Evolutionary conservation across 257 asterid genomes (phyloP).

Genomic region (Petunia secreta): DNA sequence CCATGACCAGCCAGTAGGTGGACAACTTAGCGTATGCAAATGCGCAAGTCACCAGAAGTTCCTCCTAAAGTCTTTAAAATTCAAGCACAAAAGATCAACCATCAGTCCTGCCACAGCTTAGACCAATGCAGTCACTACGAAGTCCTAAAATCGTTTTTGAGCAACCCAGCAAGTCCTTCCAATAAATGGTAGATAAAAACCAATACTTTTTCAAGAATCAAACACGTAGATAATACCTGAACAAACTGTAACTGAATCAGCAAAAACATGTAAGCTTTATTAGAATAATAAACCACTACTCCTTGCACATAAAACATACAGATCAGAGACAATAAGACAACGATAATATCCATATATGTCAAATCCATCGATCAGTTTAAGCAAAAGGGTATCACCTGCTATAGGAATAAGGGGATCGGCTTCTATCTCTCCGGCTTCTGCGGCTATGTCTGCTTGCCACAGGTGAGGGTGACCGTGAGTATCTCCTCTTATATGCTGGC

Average conservation of each 20-base stretch:
- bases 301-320: conserved; percentile 6
- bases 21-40: neutral
- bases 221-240: conserved; percentile 36
- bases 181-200: conserved; percentile 26
- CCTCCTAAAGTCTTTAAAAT: conserved; percentile 3
- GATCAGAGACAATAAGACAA: conserved; percentile 14
- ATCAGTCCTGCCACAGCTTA: conserved; percentile 5
- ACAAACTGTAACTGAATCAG: conserved; percentile 41
- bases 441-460: conserved; percentile 64
- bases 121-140: conserved; percentile 32
- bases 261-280: conserved; percentile 40
- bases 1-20: neutral
- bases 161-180: conserved; percentile 30
- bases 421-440: conserved; percentile 86
- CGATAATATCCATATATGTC: neutral
- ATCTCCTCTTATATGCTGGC: conserved; percentile 73
- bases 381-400: conserved; percentile 98
- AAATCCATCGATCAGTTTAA: conserved; percentile 20
- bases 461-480: conserved; percentile 90
- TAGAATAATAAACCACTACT: conserved; percentile 3
- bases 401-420: conserved; percentile 77
- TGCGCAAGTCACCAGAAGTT: neutral
- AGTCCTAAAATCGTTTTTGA: conserved; percentile 25
- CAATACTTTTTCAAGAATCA: conserved; percentile 37
- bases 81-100: conserved; percentile 17